Conservation (phyloP, 1,139 yeast genomes). For the Suhomyces ambrosiae region DNA sequence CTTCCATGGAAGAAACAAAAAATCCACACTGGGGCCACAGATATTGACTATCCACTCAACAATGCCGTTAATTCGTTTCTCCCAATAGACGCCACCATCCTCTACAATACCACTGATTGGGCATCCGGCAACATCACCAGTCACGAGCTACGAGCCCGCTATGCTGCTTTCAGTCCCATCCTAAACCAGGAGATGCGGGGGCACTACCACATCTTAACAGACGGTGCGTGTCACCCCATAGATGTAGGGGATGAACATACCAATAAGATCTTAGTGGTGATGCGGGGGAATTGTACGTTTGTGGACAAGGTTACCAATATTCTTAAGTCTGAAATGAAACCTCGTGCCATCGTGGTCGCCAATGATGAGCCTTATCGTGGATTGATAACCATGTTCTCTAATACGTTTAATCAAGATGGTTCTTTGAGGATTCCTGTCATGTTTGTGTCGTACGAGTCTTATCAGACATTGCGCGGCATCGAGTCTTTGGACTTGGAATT, state of each 20-base stretch:
- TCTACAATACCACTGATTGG: conserved; percentile 29
- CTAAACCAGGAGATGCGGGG: conserved; percentile 28
- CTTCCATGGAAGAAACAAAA: conserved; percentile 11
- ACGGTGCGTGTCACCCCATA: conserved; percentile 31
- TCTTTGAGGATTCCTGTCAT: conserved; percentile 37
- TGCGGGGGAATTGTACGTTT: conserved; percentile 48
- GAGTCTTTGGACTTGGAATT: conserved; percentile 19
- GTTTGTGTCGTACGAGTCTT: conserved; percentile 45
- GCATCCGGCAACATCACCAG: conserved; percentile 17
- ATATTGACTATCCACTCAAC: conserved; percentile 39
- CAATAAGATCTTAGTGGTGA: conserved; percentile 35
- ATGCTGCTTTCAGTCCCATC: conserved; percentile 48
- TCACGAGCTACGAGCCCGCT: conserved; percentile 37
- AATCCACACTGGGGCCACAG: conserved; percentile 17
- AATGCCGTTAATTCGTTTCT: conserved; percentile 44
- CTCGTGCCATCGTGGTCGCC: conserved; percentile 41
- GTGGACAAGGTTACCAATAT: conserved; percentile 41
- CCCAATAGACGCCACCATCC: conserved; percentile 43
- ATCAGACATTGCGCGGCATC: conserved; percentile 21
- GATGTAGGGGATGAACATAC: conserved; percentile 18
- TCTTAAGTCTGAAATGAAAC: conserved; percentile 30
- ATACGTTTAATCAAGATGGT: conserved; percentile 42
- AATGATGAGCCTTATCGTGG: conserved; percentile 45
- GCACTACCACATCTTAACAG: conserved; percentile 30
- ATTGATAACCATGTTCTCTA: conserved; percentile 48